These are phyloP conservation scores for Acanthamoeba royreba DNA, from an alignment of 208 protist genomes.

Conservation along the genomic window DNA sequence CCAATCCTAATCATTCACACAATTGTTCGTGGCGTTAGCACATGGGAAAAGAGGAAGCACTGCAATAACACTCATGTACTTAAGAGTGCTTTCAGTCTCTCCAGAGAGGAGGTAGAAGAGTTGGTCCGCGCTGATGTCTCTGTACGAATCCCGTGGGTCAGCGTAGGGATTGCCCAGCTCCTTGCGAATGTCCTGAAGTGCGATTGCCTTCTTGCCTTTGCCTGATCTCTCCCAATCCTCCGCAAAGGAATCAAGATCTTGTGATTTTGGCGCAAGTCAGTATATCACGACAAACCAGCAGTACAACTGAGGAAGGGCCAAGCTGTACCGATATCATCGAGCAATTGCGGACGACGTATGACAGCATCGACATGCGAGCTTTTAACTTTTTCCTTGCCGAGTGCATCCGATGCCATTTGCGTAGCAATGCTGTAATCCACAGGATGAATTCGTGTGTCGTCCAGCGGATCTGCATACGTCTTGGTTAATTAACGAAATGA, in stretches of 20 bases:
- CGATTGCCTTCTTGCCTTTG: conserved; percentile 50
- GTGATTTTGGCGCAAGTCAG: not conserved
- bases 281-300: not conserved
- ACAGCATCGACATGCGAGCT: not conserved
- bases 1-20: not conserved
- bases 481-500: too few species aligned
- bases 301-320: not conserved
- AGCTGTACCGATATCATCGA: not conserved
- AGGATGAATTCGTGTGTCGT: conserved; percentile 72
- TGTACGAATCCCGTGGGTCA: conserved; percentile 53
- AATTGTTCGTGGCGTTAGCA: not conserved
- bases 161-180: conserved; percentile 62
- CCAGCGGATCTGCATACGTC: conserved; percentile 12
- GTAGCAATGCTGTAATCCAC: conserved; percentile 54
- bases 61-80: not conserved
- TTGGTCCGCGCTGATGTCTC: not conserved
- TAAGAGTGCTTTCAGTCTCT: conserved; percentile 36
- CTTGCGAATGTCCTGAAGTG: conserved; percentile 54
- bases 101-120: conserved; percentile 56
- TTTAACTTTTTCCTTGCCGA: conserved; percentile 52
- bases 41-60: not conserved
- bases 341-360: not conserved
- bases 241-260: conserved; percentile 65
- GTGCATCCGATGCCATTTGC: conserved; percentile 64
- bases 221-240: conserved; percentile 50